These are phyloP conservation scores for Austropuccinia psidii DNA, from an alignment of 1,284 basidiomycete genomes.

Conservation along the genomic window DNA sequence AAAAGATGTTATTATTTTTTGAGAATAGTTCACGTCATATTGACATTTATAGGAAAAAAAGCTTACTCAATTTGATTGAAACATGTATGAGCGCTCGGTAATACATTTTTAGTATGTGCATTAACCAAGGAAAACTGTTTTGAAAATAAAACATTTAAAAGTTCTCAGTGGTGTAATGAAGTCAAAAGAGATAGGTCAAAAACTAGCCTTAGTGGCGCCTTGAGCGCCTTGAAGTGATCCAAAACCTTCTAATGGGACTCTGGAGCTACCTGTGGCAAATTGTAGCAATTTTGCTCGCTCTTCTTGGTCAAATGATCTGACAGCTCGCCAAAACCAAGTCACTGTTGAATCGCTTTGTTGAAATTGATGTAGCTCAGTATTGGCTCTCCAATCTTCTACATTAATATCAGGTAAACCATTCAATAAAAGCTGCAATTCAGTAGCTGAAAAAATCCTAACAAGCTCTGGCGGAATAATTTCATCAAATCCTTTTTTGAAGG, in stretches of 20 bases:
- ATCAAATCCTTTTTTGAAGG: conserved; percentile 83
- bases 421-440: conserved; percentile 27
- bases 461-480: conserved; percentile 68
- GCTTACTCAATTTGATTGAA: conserved; percentile 36
- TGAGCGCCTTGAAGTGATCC: conserved; percentile 35
- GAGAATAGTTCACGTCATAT: too few relatives aligned
- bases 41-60: too few relatives aligned
- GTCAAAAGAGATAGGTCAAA: background rate
- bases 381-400: conserved; percentile 94
- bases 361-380: conserved; percentile 57
- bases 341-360: conserved; percentile 71
- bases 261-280: conserved; percentile 85
- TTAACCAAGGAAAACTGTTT: conserved; percentile 29
- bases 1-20: background rate
- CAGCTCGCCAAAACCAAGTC: conserved; percentile 98
- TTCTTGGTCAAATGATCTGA: conserved; percentile 94
- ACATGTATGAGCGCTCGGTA: conserved; percentile 35
- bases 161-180: background rate
- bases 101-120: conserved; percentile 33
- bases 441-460: conserved; percentile 33
- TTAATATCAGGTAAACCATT: conserved; percentile 81
- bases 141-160: background rate
- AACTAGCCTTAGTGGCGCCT: conserved; percentile 27
- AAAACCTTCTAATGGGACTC: conserved; percentile 83
- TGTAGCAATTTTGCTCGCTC: conserved; percentile 79